Conservation (phyloP, 192 early-diverging fungal species). For the Backusella circina region DNA sequence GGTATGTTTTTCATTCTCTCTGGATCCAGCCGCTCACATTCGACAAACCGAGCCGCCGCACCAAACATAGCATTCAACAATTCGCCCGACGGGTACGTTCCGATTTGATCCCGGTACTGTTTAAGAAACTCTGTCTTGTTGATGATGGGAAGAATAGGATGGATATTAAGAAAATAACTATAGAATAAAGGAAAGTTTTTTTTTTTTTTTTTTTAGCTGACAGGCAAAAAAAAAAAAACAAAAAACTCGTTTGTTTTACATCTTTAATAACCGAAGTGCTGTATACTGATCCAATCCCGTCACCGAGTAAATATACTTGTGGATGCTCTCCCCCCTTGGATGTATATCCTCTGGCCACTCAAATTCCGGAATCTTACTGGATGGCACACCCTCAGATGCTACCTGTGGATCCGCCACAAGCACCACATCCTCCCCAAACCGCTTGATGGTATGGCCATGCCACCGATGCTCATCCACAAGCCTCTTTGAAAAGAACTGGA, state of each 20-base stretch:
- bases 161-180: conserved; percentile 60
- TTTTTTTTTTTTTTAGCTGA: too few relatives aligned
- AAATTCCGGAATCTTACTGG: conserved; percentile 10
- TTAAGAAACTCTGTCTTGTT: conserved; percentile 59
- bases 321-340: conserved; percentile 12
- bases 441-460: neutral
- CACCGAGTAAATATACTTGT: conserved; percentile 25
- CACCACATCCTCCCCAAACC: conserved; percentile 20
- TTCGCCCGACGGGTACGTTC: conserved; percentile 18
- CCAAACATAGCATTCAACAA: conserved; percentile 29
- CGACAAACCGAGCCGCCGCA: conserved; percentile 26
- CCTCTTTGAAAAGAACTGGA: conserved; percentile 23
- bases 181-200: conserved; percentile 1
- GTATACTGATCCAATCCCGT: conserved; percentile 23
- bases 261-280: conserved; percentile 18
- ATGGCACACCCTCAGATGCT: neutral
- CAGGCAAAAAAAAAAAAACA: too few relatives aligned
- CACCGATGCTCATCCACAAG: neutral
- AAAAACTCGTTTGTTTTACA: too few relatives aligned
- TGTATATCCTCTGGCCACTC: conserved; percentile 7
- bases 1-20: neutral
- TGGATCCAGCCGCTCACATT: conserved; percentile 10
- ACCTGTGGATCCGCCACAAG: conserved; percentile 11
- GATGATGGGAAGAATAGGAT: conserved; percentile 68
- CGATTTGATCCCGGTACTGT: conserved; percentile 21